Evolutionary conservation across 345 rosid species (phyloP).

Genomic region (Syzygium aromaticum): DNA sequence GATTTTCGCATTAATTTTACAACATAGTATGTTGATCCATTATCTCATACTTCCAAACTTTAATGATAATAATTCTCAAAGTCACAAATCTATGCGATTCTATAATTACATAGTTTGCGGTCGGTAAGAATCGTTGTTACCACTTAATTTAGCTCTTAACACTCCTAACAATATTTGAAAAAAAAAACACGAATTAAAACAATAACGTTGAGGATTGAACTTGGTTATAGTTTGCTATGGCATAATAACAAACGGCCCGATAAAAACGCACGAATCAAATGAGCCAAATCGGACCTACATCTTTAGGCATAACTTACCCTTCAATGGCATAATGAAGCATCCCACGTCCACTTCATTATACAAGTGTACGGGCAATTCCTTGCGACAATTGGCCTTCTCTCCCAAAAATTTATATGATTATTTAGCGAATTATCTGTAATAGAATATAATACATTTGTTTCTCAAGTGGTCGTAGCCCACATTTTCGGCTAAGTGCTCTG

Average conservation of each 20-base stretch:
- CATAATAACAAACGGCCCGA: neutral
- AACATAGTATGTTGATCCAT: neutral
- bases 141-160: neutral
- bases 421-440: neutral
- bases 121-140: neutral
- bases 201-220: neutral
- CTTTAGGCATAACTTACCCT: neutral
- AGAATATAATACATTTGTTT: neutral
- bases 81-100: neutral
- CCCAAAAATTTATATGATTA: neutral
- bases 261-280: neutral
- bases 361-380: neutral
- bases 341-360: neutral
- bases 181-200: neutral
- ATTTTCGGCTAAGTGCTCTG: neutral
- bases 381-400: neutral
- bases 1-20: too few species aligned
- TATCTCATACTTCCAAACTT: neutral
- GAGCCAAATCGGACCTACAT: neutral
- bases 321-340: neutral
- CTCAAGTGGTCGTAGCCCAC: neutral
- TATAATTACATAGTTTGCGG: neutral
- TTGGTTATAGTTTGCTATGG: neutral
- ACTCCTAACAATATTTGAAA: neutral
- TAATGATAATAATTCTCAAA: neutral